Evolutionary conservation across 2,329 filamentous ascomycete species (phyloP).

Genomic region (Aureobasidium subglaciale): DNA sequence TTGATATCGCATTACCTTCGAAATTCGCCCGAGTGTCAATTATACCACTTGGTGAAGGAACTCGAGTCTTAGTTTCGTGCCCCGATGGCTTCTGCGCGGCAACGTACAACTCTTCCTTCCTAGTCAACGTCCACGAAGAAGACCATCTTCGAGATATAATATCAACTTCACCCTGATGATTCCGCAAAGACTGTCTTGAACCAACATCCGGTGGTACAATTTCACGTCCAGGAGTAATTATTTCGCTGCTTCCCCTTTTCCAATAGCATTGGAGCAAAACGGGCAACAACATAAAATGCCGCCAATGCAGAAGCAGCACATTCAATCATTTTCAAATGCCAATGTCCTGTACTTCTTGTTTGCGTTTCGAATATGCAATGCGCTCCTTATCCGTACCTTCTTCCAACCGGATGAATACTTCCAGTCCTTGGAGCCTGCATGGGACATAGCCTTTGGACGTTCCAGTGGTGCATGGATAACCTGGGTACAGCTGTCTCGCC

Average conservation of each 20-base stretch:
- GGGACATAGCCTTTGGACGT: conserved; percentile 75
- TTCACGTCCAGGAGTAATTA: background rate
- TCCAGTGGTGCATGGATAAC: conserved; percentile 83
- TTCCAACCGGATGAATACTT: conserved; percentile 99
- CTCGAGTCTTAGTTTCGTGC: background rate
- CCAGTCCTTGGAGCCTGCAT: conserved; percentile 90
- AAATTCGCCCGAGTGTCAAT: too few relatives aligned
- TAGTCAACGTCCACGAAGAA: background rate
- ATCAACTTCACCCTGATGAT: background rate
- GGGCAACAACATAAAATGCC: background rate
- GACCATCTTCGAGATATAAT: too few relatives aligned
- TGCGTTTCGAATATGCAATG: conserved; percentile 70
- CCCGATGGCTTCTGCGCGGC: background rate
- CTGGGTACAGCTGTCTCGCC: conserved; percentile 56
- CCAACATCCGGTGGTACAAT: background rate
- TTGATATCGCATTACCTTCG: too few relatives aligned
- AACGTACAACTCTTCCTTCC: background rate
- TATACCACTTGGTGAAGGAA: too few relatives aligned
- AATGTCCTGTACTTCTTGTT: conserved; percentile 38
- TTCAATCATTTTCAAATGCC: background rate
- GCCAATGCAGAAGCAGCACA: background rate
- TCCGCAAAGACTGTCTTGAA: background rate
- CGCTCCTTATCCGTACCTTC: conserved; percentile 73
- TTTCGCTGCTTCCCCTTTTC: background rate
- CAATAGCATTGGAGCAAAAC: too few relatives aligned